Conservation (phyloP, 352 stramenopile species). For the Pythium apleroticum region DNA sequence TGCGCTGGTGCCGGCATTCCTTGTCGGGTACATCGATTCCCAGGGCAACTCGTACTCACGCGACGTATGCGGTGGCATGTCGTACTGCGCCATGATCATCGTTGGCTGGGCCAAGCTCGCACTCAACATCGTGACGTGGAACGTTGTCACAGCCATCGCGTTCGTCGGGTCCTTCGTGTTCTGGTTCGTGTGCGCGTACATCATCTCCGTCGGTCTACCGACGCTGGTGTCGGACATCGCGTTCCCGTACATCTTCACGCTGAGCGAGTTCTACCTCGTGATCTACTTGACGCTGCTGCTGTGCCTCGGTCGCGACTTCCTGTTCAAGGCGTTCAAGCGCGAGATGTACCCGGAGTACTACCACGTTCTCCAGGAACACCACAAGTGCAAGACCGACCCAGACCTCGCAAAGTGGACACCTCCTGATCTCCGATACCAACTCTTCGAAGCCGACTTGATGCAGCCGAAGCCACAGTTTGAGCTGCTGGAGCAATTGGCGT, state of each 20-base stretch:
- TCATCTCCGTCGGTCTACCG: conserved; percentile 63
- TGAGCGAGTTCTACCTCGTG: conserved; percentile 79
- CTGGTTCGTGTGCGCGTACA: conserved; percentile 67
- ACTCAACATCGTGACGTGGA: conserved; percentile 86
- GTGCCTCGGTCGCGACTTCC: conserved; percentile 73
- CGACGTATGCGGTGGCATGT: conserved; percentile 66
- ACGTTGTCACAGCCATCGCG: conserved; percentile 50
- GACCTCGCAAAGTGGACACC: conserved; percentile 62
- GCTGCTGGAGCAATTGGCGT: conserved; percentile 38
- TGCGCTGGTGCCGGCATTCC: conserved; percentile 59
- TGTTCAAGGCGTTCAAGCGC: conserved; percentile 86
- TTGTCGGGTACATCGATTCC: conserved; percentile 64
- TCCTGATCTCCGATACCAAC: conserved; percentile 63
- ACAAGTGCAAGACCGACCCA: conserved; percentile 40
- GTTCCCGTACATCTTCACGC: conserved; percentile 75
- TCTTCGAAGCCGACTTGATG: conserved; percentile 66
- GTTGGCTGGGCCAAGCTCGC: conserved; percentile 79
- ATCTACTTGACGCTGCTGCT: conserved; percentile 71
- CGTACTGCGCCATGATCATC: conserved; percentile 80
- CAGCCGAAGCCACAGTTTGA: conserved; percentile 66
- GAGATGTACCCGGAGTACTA: conserved; percentile 87
- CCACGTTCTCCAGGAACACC: conserved; percentile 82
- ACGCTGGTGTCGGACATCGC: conserved; percentile 61
- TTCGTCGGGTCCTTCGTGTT: conserved; percentile 70
- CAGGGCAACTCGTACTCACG: conserved; percentile 60